Base-by-base conservation (phyloP, 306 rosid genomes). In the Vachellia pachyceras region DNA sequence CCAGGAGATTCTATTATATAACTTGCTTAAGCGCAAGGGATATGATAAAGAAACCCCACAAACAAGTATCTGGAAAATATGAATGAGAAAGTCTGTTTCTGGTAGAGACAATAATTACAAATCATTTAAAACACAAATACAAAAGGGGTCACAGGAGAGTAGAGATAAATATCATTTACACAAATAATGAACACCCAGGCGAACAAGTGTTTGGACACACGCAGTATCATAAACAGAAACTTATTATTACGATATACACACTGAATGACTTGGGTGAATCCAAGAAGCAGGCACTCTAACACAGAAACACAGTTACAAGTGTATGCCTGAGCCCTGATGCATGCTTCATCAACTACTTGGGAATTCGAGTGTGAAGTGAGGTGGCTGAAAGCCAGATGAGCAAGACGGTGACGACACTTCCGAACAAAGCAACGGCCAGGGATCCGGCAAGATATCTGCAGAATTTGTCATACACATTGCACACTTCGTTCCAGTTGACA, bases 301-400 rank as follows among this genome's bases (percentile, higher is more conserved):
- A n/a, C n/a, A n/a, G n/a, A n/a, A n/a, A n/a, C 2, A 66, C 41
- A 37, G 17, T 15, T 15, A 65, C 7, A 3, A 4, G 5, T 17
- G 45, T 29, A 29, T 35, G 14, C n/a, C n/a, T n/a, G n/a, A n/a
- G n/a, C n/a, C 7, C 46, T 66, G 46, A 66, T 37, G 17, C 47
- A 39, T 42, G 12, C 23, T 0, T 55, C 1, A 3, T 55, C 29
- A 7, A 70, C 89, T 94, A 92, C 77, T 89, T 85, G 72, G 94
- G 93, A 65, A 90, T 60, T 41, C 90, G 58, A 18, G 69, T 52
- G 77, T 90, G 96, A 79, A 93, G 73, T 73, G 81, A 75, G 72
- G 33, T 54, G 77, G 92, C 80, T 17, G 97, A 89, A 76, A 94
- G 79, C 94, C 96, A 92, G 44, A 91, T 39, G 41, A 94, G 94